Evolutionary conservation across 2,329 filamentous ascomycete species (phyloP).

Genomic region (Aspergillus neoniger): DNA sequence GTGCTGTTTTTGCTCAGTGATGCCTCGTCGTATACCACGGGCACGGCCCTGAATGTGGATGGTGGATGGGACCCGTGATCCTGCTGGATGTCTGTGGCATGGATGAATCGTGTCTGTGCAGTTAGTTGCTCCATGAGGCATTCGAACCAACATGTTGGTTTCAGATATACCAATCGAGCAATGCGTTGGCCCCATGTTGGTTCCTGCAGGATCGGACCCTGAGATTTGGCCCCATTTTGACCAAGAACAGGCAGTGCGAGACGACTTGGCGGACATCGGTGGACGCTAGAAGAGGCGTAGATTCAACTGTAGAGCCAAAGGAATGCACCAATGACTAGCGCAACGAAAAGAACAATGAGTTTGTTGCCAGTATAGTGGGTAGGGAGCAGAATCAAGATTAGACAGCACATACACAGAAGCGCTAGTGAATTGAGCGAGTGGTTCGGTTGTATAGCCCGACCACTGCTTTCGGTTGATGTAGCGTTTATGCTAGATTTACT

Average conservation of each 20-base stretch:
- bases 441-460: background rate
- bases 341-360: constrained; percentile 8
- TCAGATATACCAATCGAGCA: background rate
- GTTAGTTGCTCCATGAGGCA: background rate
- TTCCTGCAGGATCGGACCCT: background rate
- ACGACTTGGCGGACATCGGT: background rate
- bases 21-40: constrained; percentile 50
- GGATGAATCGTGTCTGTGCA: background rate
- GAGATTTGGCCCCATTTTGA: background rate
- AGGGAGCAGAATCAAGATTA: constrained; percentile 8
- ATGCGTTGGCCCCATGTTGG: constrained; percentile 1
- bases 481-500: constrained; percentile 7
- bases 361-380: background rate
- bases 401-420: constrained; percentile 23
- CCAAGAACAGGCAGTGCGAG: background rate
- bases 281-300: background rate
- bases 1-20: constrained; percentile 53
- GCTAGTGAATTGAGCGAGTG: constrained; percentile 6
- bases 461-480: constrained; percentile 10
- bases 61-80: constrained; percentile 45
- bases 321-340: constrained; percentile 13
- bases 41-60: constrained; percentile 49
- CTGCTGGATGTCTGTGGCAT: background rate
- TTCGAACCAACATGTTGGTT: background rate
- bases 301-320: constrained; percentile 14